Evolutionary conservation across 2,329 filamentous ascomycete species (phyloP).

Genomic region (Sporothrix globosa): DNA sequence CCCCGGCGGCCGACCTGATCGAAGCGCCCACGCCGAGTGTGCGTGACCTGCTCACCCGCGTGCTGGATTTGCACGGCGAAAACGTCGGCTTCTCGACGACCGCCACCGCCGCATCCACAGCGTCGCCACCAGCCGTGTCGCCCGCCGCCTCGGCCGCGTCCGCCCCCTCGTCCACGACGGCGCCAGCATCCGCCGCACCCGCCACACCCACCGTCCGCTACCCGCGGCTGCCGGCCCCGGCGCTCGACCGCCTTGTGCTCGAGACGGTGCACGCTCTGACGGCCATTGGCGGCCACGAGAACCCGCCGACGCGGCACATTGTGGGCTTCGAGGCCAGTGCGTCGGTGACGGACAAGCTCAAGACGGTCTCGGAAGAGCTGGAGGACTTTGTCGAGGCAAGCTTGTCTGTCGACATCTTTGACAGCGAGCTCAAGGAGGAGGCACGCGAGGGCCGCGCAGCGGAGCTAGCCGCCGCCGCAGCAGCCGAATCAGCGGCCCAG

Average conservation of each 20-base stretch:
- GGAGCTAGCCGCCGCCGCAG: background rate
- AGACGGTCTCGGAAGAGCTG: slow-evolving; percentile 92
- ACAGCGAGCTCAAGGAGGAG: slow-evolving; percentile 58
- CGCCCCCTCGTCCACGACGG: slow-evolving; percentile 41
- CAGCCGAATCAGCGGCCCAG: background rate
- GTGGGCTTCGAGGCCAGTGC: slow-evolving; percentile 86
- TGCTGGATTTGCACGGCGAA: slow-evolving; percentile 75
- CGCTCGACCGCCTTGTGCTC: slow-evolving; percentile 74
- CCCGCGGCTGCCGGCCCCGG: slow-evolving; percentile 68
- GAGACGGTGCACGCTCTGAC: slow-evolving; percentile 91
- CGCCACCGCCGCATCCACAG: slow-evolving; percentile 38
- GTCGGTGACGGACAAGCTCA: slow-evolving; percentile 92
- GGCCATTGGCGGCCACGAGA: slow-evolving; percentile 92
- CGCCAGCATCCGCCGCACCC: slow-evolving; percentile 71
- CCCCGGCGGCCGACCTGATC: background rate
- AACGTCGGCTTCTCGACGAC: slow-evolving; percentile 51
- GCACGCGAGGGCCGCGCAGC: slow-evolving; percentile 47
- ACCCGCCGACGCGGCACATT: slow-evolving; percentile 91
- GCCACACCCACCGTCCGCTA: slow-evolving; percentile 69
- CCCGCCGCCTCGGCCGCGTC: background rate
- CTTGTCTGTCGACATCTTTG: slow-evolving; percentile 76
- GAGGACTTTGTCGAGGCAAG: slow-evolving; percentile 96
- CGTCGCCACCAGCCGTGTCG: background rate
- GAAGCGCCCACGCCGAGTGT: slow-evolving; percentile 66
- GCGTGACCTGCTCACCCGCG: slow-evolving; percentile 77